phyloP scores from a whole-genome alignment of 2,329 filamentous ascomycete genomes.

The Fusarium chuoi region DNA sequence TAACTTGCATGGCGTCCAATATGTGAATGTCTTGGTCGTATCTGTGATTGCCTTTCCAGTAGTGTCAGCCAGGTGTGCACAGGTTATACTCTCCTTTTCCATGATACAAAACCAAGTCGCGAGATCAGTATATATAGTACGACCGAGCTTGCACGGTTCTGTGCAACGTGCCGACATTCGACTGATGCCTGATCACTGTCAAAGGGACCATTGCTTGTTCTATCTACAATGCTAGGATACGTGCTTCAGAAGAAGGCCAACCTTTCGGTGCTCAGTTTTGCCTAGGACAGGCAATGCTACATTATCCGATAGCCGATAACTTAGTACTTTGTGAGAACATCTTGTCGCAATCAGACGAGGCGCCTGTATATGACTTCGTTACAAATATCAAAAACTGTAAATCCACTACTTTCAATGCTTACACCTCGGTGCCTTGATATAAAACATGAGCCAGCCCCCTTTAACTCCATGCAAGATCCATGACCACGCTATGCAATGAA shows the following conservation, averaged over 20 bases:
- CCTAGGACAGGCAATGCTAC: background rate
- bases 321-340: background rate
- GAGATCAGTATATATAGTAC: background rate
- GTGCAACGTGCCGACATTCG: background rate
- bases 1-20: background rate
- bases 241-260: background rate
- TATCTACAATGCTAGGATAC: background rate
- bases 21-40: background rate
- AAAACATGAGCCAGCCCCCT: conserved; percentile 18
- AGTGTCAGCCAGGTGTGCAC: background rate
- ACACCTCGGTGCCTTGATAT: conserved; percentile 2
- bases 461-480: conserved; percentile 32
- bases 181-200: background rate
- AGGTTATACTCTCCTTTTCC: background rate
- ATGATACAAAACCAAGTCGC: background rate
- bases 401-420: background rate
- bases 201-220: background rate
- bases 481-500: conserved; percentile 22
- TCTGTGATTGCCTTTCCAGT: background rate
- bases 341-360: background rate
- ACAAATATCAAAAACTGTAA: background rate
- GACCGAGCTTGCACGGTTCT: background rate
- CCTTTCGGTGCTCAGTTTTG: background rate
- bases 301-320: background rate
- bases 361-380: background rate